Conservation (phyloP, 176 grass and related monocot species). For the Carex parvula region DNA sequence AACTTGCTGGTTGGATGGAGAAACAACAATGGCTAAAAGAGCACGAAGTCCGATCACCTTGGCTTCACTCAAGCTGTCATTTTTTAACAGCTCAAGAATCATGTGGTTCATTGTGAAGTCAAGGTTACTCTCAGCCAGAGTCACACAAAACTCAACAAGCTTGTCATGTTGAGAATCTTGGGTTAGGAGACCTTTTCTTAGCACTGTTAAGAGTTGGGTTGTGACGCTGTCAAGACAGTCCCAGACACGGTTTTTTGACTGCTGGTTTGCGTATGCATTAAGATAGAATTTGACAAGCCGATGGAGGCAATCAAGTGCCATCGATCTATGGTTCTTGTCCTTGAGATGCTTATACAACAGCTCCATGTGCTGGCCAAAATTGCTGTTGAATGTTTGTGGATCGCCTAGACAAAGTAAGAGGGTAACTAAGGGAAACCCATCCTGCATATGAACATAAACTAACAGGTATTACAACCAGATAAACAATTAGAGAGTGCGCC, state of each 20-base stretch:
- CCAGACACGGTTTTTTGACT: constrained; percentile 79
- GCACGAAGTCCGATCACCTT: constrained; percentile 94
- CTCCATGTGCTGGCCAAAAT: constrained; percentile 73
- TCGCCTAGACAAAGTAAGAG: constrained; percentile 94
- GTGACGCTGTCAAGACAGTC: constrained; percentile 97
- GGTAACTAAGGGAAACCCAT: constrained; percentile 87
- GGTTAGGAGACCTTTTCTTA: constrained; percentile 90
- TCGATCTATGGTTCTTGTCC: constrained; percentile 97
- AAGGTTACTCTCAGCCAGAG: constrained; percentile 77
- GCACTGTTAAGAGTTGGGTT: constrained; percentile 73
- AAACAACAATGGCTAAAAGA: constrained; percentile 81
- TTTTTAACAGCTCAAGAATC: constrained; percentile 90
- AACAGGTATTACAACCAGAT: background rate
- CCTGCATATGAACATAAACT: constrained; percentile 40
- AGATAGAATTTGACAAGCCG: constrained; percentile 95
- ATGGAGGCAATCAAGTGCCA: constrained; percentile 97
- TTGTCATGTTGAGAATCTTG: constrained; percentile 98
- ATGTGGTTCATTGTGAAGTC: constrained; percentile 98
- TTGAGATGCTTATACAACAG: constrained; percentile 96
- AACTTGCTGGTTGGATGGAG: constrained; percentile 81
- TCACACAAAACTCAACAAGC: constrained; percentile 97
- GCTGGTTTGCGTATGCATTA: constrained; percentile 81
- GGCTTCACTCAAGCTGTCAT: constrained; percentile 89
- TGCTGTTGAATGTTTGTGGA: constrained; percentile 64
- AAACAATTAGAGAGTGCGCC: background rate